Evolutionary conservation across 176 grass and related monocot species (phyloP).

Genomic region (Oryza brachyantha): DNA sequence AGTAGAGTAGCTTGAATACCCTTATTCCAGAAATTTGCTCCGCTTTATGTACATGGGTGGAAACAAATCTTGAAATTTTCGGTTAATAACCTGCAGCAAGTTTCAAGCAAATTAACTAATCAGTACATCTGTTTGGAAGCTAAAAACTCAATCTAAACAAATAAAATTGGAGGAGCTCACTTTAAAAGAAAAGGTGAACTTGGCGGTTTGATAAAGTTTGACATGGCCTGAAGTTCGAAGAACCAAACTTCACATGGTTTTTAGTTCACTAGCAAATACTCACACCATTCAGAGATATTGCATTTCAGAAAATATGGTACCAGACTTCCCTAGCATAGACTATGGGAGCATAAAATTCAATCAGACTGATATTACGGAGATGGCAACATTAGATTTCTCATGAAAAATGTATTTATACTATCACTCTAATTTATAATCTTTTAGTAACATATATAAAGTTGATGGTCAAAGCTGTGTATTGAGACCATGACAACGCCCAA

Average conservation of each 20-base stretch:
- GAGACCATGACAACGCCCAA: neutral
- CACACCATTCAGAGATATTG: neutral
- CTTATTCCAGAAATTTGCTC: conserved; percentile 17
- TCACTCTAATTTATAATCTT: neutral
- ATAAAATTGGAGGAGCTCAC: neutral
- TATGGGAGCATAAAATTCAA: neutral
- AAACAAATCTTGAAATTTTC: neutral
- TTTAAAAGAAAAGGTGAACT: neutral
- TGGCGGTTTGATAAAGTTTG: neutral
- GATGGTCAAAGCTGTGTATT: neutral
- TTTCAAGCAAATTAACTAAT: conserved; percentile 18
- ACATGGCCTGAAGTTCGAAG: neutral
- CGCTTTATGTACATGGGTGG: conserved; percentile 1
- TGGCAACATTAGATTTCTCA: neutral
- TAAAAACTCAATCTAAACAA: neutral
- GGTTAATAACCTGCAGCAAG: conserved; percentile 28
- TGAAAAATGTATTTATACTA: neutral
- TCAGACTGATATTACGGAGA: neutral
- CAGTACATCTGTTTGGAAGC: neutral
- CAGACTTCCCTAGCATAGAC: neutral
- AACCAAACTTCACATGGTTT: neutral
- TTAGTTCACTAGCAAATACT: neutral
- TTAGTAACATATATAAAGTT: neutral
- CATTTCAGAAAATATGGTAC: neutral
- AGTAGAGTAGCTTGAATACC: neutral